Evolutionary conservation across 78 protist genomes (phyloP).

Genomic region (Dictyostelium brefeldianum): DNA sequence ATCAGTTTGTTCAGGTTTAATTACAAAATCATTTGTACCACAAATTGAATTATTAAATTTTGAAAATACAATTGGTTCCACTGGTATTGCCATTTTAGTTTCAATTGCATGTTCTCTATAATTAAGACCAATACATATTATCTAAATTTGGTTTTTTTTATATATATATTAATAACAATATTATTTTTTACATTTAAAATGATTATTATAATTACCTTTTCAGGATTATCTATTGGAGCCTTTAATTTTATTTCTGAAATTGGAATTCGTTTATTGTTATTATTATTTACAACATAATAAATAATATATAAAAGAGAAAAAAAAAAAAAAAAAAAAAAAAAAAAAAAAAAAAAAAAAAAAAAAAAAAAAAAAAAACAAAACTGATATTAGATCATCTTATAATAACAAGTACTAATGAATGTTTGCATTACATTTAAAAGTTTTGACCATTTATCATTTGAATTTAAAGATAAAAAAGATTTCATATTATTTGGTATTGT

Average conservation of each 20-base stretch:
- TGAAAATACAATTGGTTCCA: conserved; percentile 76
- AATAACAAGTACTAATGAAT: background rate
- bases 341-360: background rate
- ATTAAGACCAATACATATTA: conserved; percentile 82
- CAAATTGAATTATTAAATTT: conserved; percentile 69
- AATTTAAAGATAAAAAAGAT: conserved; percentile 9
- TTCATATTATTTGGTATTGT: conserved; percentile 54
- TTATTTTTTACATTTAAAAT: too few relatives aligned
- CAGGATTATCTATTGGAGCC: conserved; percentile 70
- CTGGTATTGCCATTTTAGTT: conserved; percentile 52
- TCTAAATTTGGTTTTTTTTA: background rate
- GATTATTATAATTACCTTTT: background rate
- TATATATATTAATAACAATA: too few relatives aligned
- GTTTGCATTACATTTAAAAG: conserved; percentile 32
- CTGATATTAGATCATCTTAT: background rate
- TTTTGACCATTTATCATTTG: conserved; percentile 4
- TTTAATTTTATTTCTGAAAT: conserved; percentile 18
- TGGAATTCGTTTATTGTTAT: background rate
- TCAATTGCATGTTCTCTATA: conserved; percentile 83
- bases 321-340: too few relatives aligned
- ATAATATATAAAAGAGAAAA: background rate
- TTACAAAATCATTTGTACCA: conserved; percentile 41
- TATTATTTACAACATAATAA: conserved; percentile 1
- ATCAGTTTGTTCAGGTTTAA: conserved; percentile 45
- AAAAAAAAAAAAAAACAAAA: background rate